phyloP scores from a whole-genome alignment of 495 filamentous ascomycete species.

The Penicillium lividum region DNA sequence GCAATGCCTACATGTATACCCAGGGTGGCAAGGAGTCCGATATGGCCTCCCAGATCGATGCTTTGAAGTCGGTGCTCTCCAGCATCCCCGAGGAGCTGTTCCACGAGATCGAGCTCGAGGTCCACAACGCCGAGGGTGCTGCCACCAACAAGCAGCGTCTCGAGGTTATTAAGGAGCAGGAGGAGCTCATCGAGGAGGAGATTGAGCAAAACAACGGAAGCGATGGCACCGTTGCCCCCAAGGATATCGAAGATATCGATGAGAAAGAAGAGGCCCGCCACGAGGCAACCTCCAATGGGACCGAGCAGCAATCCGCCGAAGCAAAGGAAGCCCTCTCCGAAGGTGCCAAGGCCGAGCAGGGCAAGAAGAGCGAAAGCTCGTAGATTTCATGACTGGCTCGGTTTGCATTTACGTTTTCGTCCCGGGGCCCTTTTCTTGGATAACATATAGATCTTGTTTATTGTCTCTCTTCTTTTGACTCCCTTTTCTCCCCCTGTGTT shows the following conservation, averaged over 20 bases:
- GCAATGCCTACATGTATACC: conserved; percentile 95
- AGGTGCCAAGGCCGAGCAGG: conserved; percentile 37
- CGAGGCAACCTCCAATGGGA: conserved; percentile 24
- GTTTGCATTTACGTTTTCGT: conserved; percentile 7
- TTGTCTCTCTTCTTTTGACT: conserved; percentile 5
- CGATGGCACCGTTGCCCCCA: conserved; percentile 55
- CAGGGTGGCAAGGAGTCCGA: conserved; percentile 81
- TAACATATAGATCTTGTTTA: conserved; percentile 20
- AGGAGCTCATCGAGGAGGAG: conserved; percentile 97
- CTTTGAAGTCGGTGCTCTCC: conserved; percentile 85
- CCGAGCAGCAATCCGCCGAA: conserved; percentile 39
- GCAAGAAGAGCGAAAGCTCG: conserved; percentile 31
- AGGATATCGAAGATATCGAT: conserved; percentile 83
- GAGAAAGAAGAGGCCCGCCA: conserved; percentile 59
- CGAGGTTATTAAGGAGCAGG: conserved; percentile 98
- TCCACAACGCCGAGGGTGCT: conserved; percentile 93
- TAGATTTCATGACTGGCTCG: conserved; percentile 22
- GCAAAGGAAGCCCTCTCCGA: conserved; percentile 46
- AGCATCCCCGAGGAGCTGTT: conserved; percentile 97
- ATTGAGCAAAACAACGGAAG: conserved; percentile 83
- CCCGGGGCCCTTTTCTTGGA: conserved; percentile 11
- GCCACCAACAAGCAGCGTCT: conserved; percentile 98
- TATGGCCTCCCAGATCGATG: conserved; percentile 88
- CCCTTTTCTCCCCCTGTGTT: conserved; percentile 31
- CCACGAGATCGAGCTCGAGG: conserved; percentile 99